These are phyloP conservation scores for Plasmodium malariae DNA, from an alignment of 169 alveolate species.

Conservation along the genomic window DNA sequence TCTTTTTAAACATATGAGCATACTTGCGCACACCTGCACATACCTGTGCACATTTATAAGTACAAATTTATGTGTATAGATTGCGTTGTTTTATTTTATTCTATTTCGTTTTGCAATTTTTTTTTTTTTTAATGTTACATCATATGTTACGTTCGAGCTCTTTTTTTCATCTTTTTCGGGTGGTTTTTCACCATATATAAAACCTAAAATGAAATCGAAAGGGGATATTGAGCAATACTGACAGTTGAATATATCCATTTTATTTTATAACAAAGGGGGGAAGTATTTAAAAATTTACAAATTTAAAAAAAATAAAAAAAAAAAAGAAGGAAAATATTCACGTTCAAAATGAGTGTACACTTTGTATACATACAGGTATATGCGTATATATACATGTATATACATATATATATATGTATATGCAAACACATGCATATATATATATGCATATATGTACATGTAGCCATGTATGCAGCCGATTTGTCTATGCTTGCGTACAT, in stretches of 20 bases:
- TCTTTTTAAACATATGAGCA: not conserved
- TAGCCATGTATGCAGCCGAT: not conserved
- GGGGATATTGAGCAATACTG: conserved; percentile 76
- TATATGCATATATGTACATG: not conserved
- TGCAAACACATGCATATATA: too few relatives aligned
- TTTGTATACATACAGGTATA: conserved; percentile 4
- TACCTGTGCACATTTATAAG: not conserved
- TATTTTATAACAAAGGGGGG: conserved; percentile 14
- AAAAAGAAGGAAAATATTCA: conserved; percentile 13
- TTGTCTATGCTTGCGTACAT: too few relatives aligned
- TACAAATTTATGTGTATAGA: not conserved
- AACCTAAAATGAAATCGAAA: conserved; percentile 64
- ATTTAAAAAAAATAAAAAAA: conserved; percentile 22
- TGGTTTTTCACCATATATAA: conserved; percentile 65
- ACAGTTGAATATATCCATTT: conserved; percentile 74
- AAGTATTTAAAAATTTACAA: conserved; percentile 10
- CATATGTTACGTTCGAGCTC: conserved; percentile 66
- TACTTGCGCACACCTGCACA: not conserved
- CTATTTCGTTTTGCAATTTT: too few relatives aligned
- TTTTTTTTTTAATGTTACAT: conserved; percentile 57
- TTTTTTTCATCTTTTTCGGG: conserved; percentile 71
- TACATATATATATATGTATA: not conserved
- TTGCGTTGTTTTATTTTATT: not conserved
- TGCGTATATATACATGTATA: not conserved
- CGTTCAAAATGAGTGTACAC: conserved; percentile 13